Evolutionary conservation across 192 early-diverging fungal species (phyloP).

Genomic region (Backusella luteola): DNA sequence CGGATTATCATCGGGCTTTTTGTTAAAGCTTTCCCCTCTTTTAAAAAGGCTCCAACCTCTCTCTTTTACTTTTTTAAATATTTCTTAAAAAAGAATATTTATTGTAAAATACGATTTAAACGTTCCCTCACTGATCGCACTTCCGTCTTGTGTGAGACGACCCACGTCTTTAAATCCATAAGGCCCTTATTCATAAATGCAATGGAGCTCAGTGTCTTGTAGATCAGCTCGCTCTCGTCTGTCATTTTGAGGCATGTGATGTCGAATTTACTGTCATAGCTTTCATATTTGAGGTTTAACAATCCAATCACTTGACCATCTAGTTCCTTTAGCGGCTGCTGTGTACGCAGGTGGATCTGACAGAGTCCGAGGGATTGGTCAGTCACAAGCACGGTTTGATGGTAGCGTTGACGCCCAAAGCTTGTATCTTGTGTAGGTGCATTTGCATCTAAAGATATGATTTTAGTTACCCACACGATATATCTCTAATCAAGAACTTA

Average conservation of each 20-base stretch:
- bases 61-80: background rate
- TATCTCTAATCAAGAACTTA: constrained; percentile 6
- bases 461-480: background rate
- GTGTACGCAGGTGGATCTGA: constrained; percentile 20
- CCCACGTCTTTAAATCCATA: background rate
- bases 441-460: background rate
- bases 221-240: constrained; percentile 25
- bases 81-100: background rate
- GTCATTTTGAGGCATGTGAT: constrained; percentile 21
- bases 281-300: constrained; percentile 22
- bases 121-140: background rate
- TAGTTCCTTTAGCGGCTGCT: background rate
- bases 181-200: background rate
- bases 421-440: background rate
- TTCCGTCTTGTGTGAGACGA: background rate
- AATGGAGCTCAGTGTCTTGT: background rate
- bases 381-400: constrained; percentile 22
- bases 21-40: no score
- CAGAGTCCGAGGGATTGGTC: constrained; percentile 20
- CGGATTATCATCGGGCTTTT: no score
- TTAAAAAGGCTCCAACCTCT: no score
- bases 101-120: background rate
- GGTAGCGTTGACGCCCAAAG: background rate
- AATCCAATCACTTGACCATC: constrained; percentile 17
- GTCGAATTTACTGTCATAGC: constrained; percentile 28